Percentiles rank a stretch among this genome's conserved stretches.
These are phyloP conservation scores for Diaporthe vaccinii DNA, from an alignment of 2,329 filamentous ascomycete species.

Conservation along the genomic window DNA sequence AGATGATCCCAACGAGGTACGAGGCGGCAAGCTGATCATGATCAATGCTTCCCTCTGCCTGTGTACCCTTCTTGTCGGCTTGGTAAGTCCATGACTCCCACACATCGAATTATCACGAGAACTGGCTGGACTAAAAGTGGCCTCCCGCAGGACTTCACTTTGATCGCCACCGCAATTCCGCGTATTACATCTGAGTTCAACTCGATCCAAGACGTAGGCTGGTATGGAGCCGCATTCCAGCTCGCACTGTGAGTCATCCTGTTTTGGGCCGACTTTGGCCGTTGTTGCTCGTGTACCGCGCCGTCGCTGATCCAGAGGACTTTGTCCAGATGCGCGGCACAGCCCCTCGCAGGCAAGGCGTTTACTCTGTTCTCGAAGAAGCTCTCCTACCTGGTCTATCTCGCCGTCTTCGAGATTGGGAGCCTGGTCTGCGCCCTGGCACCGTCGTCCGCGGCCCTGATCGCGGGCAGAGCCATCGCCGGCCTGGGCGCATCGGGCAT, in stretches of 20 bases:
- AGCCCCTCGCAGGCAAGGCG: slow-evolving; percentile 56
- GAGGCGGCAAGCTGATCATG: background rate
- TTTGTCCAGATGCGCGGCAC: slow-evolving; percentile 53
- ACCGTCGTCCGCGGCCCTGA: slow-evolving; percentile 55
- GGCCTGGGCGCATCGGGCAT: slow-evolving; percentile 55
- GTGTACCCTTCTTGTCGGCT: slow-evolving; percentile 4
- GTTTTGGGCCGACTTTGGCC: no score
- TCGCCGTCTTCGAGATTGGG: slow-evolving; percentile 45
- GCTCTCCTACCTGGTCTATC: slow-evolving; percentile 47
- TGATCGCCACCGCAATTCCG: slow-evolving; percentile 42
- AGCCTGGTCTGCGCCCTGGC: slow-evolving; percentile 53
- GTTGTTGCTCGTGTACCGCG: background rate
- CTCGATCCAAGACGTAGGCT: slow-evolving; percentile 49
- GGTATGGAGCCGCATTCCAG: slow-evolving; percentile 49
- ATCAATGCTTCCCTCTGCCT: slow-evolving; percentile 1
- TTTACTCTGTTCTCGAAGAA: slow-evolving; percentile 55
- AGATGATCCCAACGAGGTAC: background rate
- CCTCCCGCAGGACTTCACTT: background rate
- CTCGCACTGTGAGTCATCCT: background rate
- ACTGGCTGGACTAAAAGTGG: fast-evolving
- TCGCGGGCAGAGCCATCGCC: slow-evolving; percentile 58
- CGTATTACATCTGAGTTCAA: slow-evolving; percentile 49
- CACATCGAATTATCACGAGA: background rate
- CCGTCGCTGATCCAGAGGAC: background rate
- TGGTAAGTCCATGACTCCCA: background rate